Conservation (phyloP, 257 asterid species). For the Schizonepeta tenuifolia region DNA sequence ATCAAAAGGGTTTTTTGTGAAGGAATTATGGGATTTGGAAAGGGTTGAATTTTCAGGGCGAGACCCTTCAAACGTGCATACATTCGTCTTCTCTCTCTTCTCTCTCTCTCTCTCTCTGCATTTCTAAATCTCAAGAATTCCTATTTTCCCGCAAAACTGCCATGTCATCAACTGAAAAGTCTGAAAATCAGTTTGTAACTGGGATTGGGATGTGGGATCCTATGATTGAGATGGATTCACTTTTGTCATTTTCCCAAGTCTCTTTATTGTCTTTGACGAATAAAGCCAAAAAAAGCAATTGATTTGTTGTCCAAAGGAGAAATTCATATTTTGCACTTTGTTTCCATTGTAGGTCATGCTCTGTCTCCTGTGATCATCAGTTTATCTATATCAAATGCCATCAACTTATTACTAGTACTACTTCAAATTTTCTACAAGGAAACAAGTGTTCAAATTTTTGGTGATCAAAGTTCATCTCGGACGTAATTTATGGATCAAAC, state of each 20-base stretch:
- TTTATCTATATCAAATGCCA: not conserved
- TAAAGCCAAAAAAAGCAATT: constrained; percentile 51
- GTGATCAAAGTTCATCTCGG: not conserved
- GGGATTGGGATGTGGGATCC: constrained; percentile 41
- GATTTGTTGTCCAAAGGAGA: constrained; percentile 23
- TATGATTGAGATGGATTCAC: constrained; percentile 55
- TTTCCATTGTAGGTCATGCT: constrained; percentile 23
- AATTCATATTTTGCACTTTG: constrained; percentile 22
- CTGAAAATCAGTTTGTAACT: constrained; percentile 51
- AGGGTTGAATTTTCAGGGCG: constrained; percentile 50
- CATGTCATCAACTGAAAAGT: constrained; percentile 64
- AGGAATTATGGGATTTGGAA: constrained; percentile 44
- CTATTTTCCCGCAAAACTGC: constrained; percentile 47
- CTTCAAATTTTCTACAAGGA: not conserved
- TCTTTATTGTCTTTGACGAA: constrained; percentile 37
- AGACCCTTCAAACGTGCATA: constrained; percentile 57
- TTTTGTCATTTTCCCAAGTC: constrained; percentile 48
- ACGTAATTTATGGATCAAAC: constrained; percentile 14
- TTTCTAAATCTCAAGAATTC: constrained; percentile 40
- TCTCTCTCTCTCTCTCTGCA: constrained; percentile 28
- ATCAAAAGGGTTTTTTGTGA: constrained; percentile 44
- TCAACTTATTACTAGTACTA: not conserved
- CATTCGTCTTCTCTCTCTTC: constrained; percentile 29
- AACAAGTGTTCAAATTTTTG: not conserved
- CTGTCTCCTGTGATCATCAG: constrained; percentile 18